Base-by-base conservation (phyloP, 2,329 filamentous ascomycete genomes). In the Ceratocystis destructans region DNA sequence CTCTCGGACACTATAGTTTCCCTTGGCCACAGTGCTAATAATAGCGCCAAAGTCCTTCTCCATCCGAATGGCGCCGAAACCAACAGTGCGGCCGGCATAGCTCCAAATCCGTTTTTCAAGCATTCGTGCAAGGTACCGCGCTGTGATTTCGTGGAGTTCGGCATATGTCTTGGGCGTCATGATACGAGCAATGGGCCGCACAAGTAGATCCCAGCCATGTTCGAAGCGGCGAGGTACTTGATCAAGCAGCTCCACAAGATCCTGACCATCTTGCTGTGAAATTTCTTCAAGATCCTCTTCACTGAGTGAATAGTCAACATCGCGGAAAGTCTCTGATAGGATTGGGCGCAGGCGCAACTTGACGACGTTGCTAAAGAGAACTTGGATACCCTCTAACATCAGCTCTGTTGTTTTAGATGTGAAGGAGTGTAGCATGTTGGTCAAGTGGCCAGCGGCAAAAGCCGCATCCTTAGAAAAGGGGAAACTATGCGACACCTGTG, bases 21-120 rank as follows among this genome's bases (percentile, higher is more conserved):
- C 89, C 69, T 79, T 81, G 10, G 84, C 83, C 1, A 90, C 85
- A 0, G 82, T 80, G 28, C 82, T 78, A 4, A 95, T 84, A 61
- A 96, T 85, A 1, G 85, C 88, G 0, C 85, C 83, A 67, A 96
- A 82, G 75, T 96, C 92, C 62, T 92, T 82, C 77, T 96, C 93
- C 69, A 96, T 82, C 61, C 89, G 80, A 8, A 91, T 87, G 0
- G 90, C 89, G 0, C 92, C 92, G 15, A 93, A 84, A 37, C 88
- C 87, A 71, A 89, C 96, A 50, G 90, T 85, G 65, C 87, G 84
- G 7, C 89, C 89, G 57, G 87, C 84, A 72, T 90, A 90, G 46
- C 84, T 85, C 83, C 88, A 89, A 31, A 96, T 84, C 31, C 93
- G 81, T 77, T 95, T 96, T 78, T 97, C 93, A 33, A 99, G 82